These are phyloP conservation scores for Colletotrichum spinosum DNA, from an alignment of 2,329 filamentous ascomycete species.

Conservation along the genomic window DNA sequence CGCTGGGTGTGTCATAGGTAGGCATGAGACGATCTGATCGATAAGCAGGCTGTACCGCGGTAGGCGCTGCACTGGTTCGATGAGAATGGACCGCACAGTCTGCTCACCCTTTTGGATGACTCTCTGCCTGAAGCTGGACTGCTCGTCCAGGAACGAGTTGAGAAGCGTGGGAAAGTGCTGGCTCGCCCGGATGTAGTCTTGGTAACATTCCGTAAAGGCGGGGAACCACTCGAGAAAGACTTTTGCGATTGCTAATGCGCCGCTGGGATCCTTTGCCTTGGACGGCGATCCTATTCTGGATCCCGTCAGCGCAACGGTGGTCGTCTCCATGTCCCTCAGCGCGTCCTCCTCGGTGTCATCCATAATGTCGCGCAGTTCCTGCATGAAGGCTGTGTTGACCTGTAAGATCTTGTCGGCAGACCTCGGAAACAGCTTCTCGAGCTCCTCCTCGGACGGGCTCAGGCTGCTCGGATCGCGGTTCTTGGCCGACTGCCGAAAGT, in stretches of 20 bases:
- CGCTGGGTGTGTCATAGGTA: slow-evolving; percentile 88
- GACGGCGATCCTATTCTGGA: slow-evolving; percentile 57
- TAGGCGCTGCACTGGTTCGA: slow-evolving; percentile 94
- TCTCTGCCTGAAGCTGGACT: slow-evolving; percentile 84
- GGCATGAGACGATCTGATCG: slow-evolving; percentile 89
- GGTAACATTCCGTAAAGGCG: slow-evolving; percentile 89
- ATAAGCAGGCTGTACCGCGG: slow-evolving; percentile 96
- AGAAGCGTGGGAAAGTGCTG: slow-evolving; percentile 87
- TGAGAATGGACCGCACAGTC: slow-evolving; percentile 87
- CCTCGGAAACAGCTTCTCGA: slow-evolving; percentile 83
- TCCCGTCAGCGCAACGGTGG: slow-evolving; percentile 54
- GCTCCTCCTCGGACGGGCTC: slow-evolving; percentile 77
- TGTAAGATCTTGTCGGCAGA: slow-evolving; percentile 85
- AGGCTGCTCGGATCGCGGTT: slow-evolving; percentile 68
- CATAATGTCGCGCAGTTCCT: slow-evolving; percentile 79
- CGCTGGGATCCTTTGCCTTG: slow-evolving; percentile 77
- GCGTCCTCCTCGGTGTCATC: slow-evolving; percentile 88
- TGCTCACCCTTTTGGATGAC: slow-evolving; percentile 91
- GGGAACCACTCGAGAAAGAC: slow-evolving; percentile 93
- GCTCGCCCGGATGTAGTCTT: slow-evolving; percentile 92
- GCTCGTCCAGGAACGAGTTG: slow-evolving; percentile 80
- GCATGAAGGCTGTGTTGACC: slow-evolving; percentile 84
- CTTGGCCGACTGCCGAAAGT: slow-evolving; percentile 79
- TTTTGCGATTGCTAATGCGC: slow-evolving; percentile 81
- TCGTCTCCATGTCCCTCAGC: slow-evolving; percentile 77